Evolutionary conservation across 164 flowering plant genomes (phyloP).

Genomic region (Vitis amurensis): DNA sequence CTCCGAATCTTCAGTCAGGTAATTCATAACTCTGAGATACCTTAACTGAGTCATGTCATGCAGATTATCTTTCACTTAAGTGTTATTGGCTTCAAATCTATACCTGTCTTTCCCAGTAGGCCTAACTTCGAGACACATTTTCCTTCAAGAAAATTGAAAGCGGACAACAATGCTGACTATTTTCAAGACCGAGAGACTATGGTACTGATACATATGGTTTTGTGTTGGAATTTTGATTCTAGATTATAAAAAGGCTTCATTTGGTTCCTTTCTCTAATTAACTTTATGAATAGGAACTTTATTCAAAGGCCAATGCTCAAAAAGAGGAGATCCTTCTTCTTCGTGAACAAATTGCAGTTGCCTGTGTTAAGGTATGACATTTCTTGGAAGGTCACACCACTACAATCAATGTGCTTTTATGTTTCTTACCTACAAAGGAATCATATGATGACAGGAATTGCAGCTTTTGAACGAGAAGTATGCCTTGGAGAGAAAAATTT

Average conservation of each 20-base stretch:
- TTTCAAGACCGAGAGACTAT: conserved; percentile 46
- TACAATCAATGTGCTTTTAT: too few species aligned
- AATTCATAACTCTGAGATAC: neutral
- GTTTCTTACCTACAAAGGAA: neutral
- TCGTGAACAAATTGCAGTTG: conserved; percentile 58
- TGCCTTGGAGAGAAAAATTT: conserved; percentile 66
- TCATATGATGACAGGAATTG: conserved; percentile 57
- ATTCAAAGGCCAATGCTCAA: conserved; percentile 48
- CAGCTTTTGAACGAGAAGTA: conserved; percentile 72
- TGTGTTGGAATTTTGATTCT: neutral
- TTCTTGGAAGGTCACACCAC: neutral
- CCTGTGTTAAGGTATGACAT: conserved; percentile 57
- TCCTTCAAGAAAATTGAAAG: conserved; percentile 30
- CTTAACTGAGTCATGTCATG: neutral
- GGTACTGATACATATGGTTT: conserved; percentile 33
- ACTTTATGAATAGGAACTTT: conserved; percentile 48
- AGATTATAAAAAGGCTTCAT: neutral
- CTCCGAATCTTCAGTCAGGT: conserved; percentile 44
- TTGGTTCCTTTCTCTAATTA: conserved; percentile 5
- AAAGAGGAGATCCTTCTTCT: conserved; percentile 68
- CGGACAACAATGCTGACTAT: conserved; percentile 28
- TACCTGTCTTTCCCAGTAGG: conserved; percentile 27
- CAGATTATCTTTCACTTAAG: neutral
- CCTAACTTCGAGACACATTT: conserved; percentile 26
- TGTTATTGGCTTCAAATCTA: neutral